Conservation (phyloP, 257 asterid species). For the Ligustrum vulgare region DNA sequence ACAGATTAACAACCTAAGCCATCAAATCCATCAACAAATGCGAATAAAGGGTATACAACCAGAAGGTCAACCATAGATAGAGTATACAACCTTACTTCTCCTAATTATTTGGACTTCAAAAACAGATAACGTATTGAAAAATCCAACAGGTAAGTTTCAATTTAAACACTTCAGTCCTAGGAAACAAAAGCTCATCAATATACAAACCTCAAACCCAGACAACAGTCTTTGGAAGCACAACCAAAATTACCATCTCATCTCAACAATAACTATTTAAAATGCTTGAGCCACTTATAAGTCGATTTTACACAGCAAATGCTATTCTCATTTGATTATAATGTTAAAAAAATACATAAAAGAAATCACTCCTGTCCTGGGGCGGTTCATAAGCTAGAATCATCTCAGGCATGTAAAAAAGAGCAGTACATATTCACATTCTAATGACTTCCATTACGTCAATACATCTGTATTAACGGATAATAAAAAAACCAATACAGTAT, state of each 20-base stretch:
- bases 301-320: background rate
- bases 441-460: background rate
- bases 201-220: slow-evolving; percentile 4
- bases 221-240: background rate
- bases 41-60: background rate
- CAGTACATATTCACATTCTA: background rate
- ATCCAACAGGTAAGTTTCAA: background rate
- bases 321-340: background rate
- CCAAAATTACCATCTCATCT: background rate
- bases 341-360: background rate
- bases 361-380: background rate
- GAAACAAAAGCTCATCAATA: background rate
- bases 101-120: background rate
- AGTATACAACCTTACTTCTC: background rate
- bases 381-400: background rate
- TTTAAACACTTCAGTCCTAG: background rate
- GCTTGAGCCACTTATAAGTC: background rate
- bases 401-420: background rate
- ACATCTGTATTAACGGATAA: background rate
- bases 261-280: slow-evolving; percentile 1
- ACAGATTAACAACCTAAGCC: background rate
- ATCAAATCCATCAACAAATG: background rate
- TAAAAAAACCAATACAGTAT: background rate
- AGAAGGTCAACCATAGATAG: background rate
- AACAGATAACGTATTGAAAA: background rate